Evolutionary conservation across 371 early-diverging fungal species (phyloP).

Genomic region (Mucor saturninus): DNA sequence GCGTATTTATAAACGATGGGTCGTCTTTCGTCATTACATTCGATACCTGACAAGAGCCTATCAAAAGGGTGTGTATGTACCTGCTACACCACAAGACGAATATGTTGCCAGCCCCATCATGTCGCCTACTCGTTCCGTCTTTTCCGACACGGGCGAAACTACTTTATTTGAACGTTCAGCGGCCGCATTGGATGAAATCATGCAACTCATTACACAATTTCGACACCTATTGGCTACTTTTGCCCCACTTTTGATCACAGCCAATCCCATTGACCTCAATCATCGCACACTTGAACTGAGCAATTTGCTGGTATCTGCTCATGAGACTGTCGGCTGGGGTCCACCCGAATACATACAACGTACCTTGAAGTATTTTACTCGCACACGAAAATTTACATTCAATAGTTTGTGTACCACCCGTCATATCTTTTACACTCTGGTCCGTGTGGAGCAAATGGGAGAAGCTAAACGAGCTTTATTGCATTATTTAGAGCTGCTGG

Average conservation of each 20-base stretch:
- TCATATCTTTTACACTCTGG: constrained; percentile 60
- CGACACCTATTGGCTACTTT: constrained; percentile 9
- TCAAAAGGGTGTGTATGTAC: constrained; percentile 38
- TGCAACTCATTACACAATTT: constrained; percentile 21
- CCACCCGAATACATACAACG: constrained; percentile 19
- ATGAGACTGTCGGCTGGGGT: constrained; percentile 50
- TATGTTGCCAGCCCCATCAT: constrained; percentile 6
- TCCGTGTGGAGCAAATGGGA: constrained; percentile 44
- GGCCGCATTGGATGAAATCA: constrained; percentile 23
- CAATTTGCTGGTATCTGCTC: constrained; percentile 30
- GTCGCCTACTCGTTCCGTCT: constrained; percentile 12
- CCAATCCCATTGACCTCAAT: constrained; percentile 15
- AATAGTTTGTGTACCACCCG: constrained; percentile 71
- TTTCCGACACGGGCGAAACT: constrained; percentile 11
- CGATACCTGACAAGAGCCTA: constrained; percentile 36
- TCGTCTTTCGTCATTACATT: constrained; percentile 52
- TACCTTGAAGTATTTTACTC: constrained; percentile 45
- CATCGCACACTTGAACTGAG: constrained; percentile 31
- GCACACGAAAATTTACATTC: constrained; percentile 66
- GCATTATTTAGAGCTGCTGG: constrained; percentile 61
- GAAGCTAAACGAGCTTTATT: constrained; percentile 68
- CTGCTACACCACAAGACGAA: constrained; percentile 23
- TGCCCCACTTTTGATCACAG: background rate
- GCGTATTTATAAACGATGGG: constrained; percentile 51
- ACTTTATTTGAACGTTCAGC: constrained; percentile 11